These are phyloP conservation scores for Russula sp. DNA, from an alignment of 768 basidiomycete species.

Conservation along the genomic window DNA sequence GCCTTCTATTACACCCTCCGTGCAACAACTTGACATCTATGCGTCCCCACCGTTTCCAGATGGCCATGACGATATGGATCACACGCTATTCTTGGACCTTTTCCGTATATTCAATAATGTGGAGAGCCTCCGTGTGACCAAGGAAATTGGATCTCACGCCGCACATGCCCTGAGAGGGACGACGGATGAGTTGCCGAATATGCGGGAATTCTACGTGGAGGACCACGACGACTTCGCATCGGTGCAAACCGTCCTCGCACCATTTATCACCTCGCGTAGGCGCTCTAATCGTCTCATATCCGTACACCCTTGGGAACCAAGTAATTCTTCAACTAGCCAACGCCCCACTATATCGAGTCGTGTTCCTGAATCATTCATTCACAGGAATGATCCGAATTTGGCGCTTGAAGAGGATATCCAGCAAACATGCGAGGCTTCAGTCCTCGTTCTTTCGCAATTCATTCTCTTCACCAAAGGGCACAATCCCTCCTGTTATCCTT, in stretches of 20 bases:
- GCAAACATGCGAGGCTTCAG: neutral
- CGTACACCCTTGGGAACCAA: conserved; percentile 6
- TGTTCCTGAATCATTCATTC: neutral
- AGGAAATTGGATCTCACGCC: neutral
- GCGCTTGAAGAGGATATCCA: conserved; percentile 3
- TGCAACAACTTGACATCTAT: conserved; percentile 7
- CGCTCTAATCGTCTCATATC: neutral
- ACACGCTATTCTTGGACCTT: neutral
- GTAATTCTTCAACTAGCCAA: neutral
- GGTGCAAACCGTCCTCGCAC: neutral
- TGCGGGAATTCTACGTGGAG: neutral
- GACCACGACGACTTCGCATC: neutral
- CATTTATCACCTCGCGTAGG: neutral
- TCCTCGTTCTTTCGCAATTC: neutral
- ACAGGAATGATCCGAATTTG: neutral
- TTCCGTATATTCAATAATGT: neutral
- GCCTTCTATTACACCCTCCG: neutral
- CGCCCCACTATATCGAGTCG: neutral
- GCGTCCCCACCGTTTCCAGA: neutral
- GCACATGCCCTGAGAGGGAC: neutral
- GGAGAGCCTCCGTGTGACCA: conserved; percentile 5
- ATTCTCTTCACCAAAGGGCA: conserved; percentile 4
- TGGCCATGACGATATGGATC: neutral
- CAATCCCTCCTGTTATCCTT: neutral
- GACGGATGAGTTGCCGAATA: neutral